phyloP scores from a whole-genome alignment of 169 alveolate genomes.

The Condylostoma magnum region DNA sequence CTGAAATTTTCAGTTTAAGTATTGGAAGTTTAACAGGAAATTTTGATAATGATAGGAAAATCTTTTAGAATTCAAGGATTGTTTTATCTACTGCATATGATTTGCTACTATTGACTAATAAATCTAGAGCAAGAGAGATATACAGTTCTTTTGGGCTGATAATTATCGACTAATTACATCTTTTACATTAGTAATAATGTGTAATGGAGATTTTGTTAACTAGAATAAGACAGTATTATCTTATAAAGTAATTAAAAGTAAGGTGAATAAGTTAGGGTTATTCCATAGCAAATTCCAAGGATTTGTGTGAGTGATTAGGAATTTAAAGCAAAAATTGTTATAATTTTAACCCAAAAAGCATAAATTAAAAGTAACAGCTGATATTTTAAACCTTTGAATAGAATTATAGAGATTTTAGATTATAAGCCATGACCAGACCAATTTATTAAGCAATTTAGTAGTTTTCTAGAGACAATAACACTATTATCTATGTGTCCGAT shows the following conservation, averaged over 20 bases:
- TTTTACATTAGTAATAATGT: constrained; percentile 7
- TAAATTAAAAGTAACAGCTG: constrained; percentile 78
- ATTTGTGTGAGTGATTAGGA: constrained; percentile 90
- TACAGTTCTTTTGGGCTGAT: constrained; percentile 45
- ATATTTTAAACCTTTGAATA: constrained; percentile 77
- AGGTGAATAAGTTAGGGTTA: constrained; percentile 29
- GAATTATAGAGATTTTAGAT: constrained; percentile 82
- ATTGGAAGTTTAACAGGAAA: constrained; percentile 50
- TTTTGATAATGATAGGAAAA: constrained; percentile 56
- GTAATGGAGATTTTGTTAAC: constrained; percentile 44
- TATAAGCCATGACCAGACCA: constrained; percentile 89
- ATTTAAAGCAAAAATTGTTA: constrained; percentile 53
- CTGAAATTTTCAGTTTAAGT: background rate
- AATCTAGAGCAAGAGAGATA: constrained; percentile 58
- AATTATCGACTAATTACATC: constrained; percentile 42
- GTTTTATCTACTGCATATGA: constrained; percentile 74
- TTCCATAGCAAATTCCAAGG: constrained; percentile 67
- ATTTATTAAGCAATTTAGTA: constrained; percentile 70
- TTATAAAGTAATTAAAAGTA: constrained; percentile 32
- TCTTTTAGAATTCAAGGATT: constrained; percentile 63
- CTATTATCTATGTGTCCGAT: constrained; percentile 92
- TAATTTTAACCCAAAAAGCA: constrained; percentile 79
- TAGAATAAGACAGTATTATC: constrained; percentile 51
- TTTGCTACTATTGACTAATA: constrained; percentile 75
- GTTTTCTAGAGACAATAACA: constrained; percentile 59